A percentile compares a stretch with the other conserved stretches of the same genome.
These are phyloP conservation scores for Myxozyma neotropica DNA, from an alignment of 805 yeast genomes.

Conservation along the genomic window DNA sequence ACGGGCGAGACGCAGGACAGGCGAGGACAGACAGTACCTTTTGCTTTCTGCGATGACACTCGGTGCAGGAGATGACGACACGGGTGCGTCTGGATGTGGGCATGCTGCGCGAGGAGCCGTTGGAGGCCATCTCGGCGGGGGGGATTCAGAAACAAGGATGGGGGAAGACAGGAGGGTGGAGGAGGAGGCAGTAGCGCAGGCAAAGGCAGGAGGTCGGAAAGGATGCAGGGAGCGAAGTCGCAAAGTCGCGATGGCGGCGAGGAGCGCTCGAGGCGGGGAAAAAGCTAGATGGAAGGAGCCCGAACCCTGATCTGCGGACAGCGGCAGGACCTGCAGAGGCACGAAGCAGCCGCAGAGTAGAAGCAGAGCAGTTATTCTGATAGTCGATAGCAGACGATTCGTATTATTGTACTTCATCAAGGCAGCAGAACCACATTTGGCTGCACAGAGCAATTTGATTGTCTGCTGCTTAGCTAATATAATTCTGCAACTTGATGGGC, in stretches of 20 bases:
- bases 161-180: not conserved
- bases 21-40: conserved; percentile 10
- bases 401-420: too few species aligned
- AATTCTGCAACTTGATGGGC: too few species aligned
- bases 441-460: too few species aligned
- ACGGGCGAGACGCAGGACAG: not conserved
- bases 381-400: too few species aligned
- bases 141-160: not conserved
- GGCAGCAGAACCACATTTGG: too few species aligned
- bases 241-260: not conserved
- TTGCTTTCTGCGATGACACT: conserved; percentile 34
- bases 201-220: not conserved
- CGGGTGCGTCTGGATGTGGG: conserved; percentile 23
- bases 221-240: not conserved
- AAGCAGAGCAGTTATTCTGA: too few species aligned
- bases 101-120: conserved; percentile 10
- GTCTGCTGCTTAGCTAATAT: too few species aligned
- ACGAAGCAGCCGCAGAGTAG: too few species aligned
- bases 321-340: too few species aligned
- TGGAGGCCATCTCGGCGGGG: conserved; percentile 9
- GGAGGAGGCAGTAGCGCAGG: not conserved
- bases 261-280: not conserved
- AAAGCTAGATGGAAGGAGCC: not conserved
- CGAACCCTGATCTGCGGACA: not conserved
- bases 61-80: conserved; percentile 30